Evolutionary conservation across 2,329 filamentous ascomycete genomes (phyloP).

Genomic region (Sporothrix brunneoviolacea): DNA sequence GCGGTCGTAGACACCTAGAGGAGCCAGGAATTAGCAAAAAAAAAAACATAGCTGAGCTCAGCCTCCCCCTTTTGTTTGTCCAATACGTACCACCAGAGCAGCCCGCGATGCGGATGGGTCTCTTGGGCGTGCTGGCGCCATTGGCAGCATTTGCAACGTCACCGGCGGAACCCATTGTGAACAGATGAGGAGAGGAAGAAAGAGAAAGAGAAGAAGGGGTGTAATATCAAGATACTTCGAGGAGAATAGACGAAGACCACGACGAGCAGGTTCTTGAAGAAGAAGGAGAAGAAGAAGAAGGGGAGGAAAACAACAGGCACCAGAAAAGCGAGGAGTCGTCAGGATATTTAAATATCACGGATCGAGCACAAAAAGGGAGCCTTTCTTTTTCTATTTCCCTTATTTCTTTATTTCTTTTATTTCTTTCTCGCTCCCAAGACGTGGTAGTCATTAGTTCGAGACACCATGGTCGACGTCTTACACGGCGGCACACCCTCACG

Average conservation of each 20-base stretch:
- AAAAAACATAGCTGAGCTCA: too few species aligned
- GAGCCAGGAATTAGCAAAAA: too few species aligned
- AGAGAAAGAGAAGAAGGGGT: neutral
- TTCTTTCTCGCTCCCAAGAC: neutral
- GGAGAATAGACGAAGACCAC: too few species aligned
- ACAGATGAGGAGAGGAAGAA: neutral
- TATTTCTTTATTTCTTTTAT: too few species aligned
- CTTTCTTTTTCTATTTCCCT: neutral
- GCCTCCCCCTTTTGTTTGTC: too few species aligned
- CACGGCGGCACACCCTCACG: too few species aligned
- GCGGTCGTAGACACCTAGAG: conserved; percentile 35
- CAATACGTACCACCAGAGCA: conserved; percentile 23
- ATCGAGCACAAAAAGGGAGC: neutral
- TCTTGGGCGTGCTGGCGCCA: conserved; percentile 14
- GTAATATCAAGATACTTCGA: neutral
- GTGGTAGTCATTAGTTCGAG: conserved; percentile 2
- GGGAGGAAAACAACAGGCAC: neutral
- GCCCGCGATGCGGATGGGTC: conserved; percentile 25
- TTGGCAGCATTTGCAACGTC: conserved; percentile 9
- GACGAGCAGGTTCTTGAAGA: too few species aligned
- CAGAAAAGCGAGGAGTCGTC: neutral
- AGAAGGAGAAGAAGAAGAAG: neutral
- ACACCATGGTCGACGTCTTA: too few species aligned
- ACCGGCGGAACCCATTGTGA: conserved; percentile 12
- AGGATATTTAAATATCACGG: conserved; percentile 3